Percentiles rank a stretch among this genome's conserved stretches.
These are phyloP conservation scores for Cytospora paraplurivora DNA, from an alignment of 2,329 filamentous ascomycete genomes.

Conservation along the genomic window DNA sequence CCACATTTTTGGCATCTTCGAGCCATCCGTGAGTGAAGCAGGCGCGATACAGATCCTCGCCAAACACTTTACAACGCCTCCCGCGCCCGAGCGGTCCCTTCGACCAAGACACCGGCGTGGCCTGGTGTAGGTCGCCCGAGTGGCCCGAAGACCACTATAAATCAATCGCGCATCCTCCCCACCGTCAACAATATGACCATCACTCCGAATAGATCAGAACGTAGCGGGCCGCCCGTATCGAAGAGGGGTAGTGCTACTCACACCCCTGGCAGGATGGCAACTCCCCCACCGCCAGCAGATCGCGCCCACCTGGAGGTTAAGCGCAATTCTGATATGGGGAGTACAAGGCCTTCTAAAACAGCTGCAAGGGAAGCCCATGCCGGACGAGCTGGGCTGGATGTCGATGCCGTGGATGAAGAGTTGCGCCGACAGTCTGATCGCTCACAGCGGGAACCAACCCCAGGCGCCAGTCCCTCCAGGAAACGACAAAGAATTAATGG, in stretches of 20 bases:
- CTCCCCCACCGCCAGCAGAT: slow-evolving; percentile 41
- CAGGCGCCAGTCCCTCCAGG: slow-evolving; percentile 56
- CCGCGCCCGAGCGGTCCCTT: background rate
- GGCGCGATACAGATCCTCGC: slow-evolving; percentile 8
- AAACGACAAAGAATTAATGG: slow-evolving; percentile 63
- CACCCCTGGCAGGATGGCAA: slow-evolving; percentile 32
- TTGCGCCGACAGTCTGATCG: slow-evolving; percentile 54
- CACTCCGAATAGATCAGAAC: slow-evolving; percentile 20
- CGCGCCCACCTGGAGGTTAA: slow-evolving; percentile 47
- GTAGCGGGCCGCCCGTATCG: slow-evolving; percentile 15
- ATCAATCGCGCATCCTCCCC: background rate
- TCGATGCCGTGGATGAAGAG: slow-evolving; percentile 53
- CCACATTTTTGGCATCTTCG: background rate
- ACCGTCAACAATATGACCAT: slow-evolving; percentile 19
- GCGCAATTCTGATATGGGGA: slow-evolving; percentile 42
- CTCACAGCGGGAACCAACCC: slow-evolving; percentile 54
- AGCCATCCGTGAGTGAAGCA: background rate
- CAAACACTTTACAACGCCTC: background rate
- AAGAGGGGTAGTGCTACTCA: slow-evolving; percentile 29
- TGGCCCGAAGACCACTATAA: slow-evolving; percentile 2
- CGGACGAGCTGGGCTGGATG: slow-evolving; percentile 46
- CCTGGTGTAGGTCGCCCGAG: slow-evolving; percentile 10
- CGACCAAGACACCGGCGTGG: background rate
- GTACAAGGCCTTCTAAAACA: slow-evolving; percentile 40
- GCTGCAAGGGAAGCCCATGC: slow-evolving; percentile 41